These are phyloP conservation scores for Globisporangium megalacanthum DNA, from an alignment of 352 stramenopile species.

Conservation along the genomic window DNA sequence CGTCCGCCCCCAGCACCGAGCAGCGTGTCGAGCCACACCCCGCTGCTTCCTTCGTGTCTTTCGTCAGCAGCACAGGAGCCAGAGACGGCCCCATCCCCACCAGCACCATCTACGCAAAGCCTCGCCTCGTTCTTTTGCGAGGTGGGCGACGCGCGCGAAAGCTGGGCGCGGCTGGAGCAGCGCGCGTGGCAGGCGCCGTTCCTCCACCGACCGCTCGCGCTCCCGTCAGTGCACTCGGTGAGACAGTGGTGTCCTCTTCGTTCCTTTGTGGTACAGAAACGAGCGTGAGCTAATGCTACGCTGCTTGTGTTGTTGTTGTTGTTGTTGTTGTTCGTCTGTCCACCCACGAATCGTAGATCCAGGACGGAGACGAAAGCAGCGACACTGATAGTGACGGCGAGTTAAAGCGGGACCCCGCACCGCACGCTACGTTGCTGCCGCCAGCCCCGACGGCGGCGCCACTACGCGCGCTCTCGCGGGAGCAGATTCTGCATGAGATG, in stretches of 20 bases:
- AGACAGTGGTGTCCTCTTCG: constrained; percentile 13
- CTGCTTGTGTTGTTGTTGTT: background rate
- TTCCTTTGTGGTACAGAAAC: constrained; percentile 4
- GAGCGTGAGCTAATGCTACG: constrained; percentile 1
- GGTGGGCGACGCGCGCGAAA: constrained; percentile 40
- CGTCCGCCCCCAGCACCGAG: background rate
- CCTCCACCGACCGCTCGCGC: constrained; percentile 31
- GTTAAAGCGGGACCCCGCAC: no score
- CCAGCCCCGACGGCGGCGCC: constrained; percentile 4
- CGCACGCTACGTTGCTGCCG: background rate
- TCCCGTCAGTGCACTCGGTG: constrained; percentile 42
- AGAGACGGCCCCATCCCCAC: background rate
- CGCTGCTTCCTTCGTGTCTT: background rate
- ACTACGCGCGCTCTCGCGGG: constrained; percentile 39
- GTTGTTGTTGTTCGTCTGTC: background rate
- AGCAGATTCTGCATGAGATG: constrained; percentile 52
- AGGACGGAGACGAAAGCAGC: constrained; percentile 12
- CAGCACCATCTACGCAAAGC: constrained; percentile 4
- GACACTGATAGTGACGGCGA: constrained; percentile 3
- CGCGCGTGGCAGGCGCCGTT: constrained; percentile 39
- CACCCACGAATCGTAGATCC: constrained; percentile 5
- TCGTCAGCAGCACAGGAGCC: background rate
- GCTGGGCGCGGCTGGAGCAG: constrained; percentile 58
- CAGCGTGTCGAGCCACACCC: background rate
- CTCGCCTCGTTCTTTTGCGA: constrained; percentile 29